A percentile compares a stretch with the other conserved stretches of the same genome.
These are phyloP conservation scores for Chlorella variabilis DNA, from an alignment of 163 green algal species.

Conservation along the genomic window DNA sequence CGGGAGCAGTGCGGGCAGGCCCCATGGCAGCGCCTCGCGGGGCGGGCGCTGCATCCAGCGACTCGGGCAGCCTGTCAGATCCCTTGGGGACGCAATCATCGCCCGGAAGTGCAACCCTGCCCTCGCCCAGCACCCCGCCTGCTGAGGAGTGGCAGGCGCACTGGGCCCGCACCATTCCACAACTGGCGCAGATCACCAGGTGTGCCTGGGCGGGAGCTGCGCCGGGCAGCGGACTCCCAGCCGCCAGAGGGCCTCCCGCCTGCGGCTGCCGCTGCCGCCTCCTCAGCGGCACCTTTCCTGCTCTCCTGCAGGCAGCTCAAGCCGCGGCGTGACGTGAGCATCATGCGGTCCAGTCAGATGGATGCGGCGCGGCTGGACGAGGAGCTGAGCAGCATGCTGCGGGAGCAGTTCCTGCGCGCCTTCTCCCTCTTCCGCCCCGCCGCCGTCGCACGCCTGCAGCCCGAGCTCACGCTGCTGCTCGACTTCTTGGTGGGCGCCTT, in stretches of 20 bases:
- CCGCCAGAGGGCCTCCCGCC: background rate
- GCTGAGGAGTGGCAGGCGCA: conserved; percentile 46
- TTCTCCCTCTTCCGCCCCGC: conserved; percentile 67
- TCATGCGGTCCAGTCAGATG: conserved; percentile 87
- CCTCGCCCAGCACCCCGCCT: conserved; percentile 31
- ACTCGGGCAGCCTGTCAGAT: no score
- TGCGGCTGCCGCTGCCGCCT: background rate
- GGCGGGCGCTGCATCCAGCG: no score
- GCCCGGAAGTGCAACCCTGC: no score
- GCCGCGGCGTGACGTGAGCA: conserved; percentile 28
- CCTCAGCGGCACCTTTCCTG: no score
- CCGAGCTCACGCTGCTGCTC: conserved; percentile 79
- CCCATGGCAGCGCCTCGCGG: no score
- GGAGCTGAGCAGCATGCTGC: conserved; percentile 83
- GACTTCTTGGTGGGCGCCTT: conserved; percentile 64
- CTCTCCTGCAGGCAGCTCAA: conserved; percentile 27
- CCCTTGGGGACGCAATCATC: no score
- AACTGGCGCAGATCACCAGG: conserved; percentile 51
- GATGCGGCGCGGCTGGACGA: conserved; percentile 85
- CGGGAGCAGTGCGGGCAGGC: no score
- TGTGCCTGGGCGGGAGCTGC: background rate
- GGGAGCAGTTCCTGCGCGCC: conserved; percentile 75
- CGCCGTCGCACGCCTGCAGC: conserved; percentile 57
- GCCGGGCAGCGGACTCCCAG: no score
- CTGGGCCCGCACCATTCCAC: conserved; percentile 41